Evolutionary conservation across 2,329 filamentous ascomycete genomes (phyloP), one percentile per base, ranked within the genome.

Genomic region (Cadophora gregata): DNA sequence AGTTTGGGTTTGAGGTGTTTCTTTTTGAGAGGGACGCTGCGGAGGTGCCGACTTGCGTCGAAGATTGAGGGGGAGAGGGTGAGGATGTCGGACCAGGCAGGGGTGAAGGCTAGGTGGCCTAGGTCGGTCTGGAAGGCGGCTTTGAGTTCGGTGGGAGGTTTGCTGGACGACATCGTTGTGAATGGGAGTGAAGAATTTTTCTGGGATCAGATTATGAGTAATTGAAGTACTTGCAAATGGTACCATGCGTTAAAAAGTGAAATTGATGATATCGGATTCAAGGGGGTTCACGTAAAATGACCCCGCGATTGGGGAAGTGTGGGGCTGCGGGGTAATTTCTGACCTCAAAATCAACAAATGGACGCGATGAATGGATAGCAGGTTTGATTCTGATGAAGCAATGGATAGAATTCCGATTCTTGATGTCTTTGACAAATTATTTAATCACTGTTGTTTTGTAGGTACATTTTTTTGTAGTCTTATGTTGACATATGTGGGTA

Each of bases 1-100:
- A 79, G 75, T 67, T 82, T 83, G 55, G 75, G 75, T 1, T 76
- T 69, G 8, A 83, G 77, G 65, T 80, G 75, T 24, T 71, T 61
- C 59, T 77, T 77, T 21, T 63, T 56, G 36, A 38, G 25, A 5
- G 67, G 65, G 24, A 67, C 64, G 14, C 59, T 42, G 38, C 48
- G 53, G 21, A 66, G 56, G 45, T 66, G 58, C 10, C 59, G 42
- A 29, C 42, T 62, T n/a, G 64, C 59, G n/a, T 36, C 19, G n/a
- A 64, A 55, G 14, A 64, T 62, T 19, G 50, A 38, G 7, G 67
- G 67, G 19, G 61, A 59, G n/a, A 66, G 59, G 10, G 31, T 48
- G 16, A 66, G 56, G 14, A 67, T 14, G 1, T 51, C 50, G 31
- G 63, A 51, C 58, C 64, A 69, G 8, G 29, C 64, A 5, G 50